phyloP scores from a whole-genome alignment of 2,329 filamentous ascomycete genomes.

The Tolypocladium album region DNA sequence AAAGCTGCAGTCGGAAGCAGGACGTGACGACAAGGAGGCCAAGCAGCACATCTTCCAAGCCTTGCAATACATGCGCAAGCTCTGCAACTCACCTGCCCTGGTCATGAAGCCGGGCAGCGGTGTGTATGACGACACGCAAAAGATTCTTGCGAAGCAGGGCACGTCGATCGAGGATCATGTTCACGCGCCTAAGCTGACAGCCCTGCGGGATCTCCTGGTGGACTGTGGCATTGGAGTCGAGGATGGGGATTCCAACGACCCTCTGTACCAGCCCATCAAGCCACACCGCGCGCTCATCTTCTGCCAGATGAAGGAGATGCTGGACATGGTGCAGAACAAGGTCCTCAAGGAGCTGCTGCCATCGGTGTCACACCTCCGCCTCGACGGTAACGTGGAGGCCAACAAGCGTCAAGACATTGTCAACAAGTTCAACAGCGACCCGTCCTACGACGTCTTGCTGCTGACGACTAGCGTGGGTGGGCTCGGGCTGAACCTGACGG shows the following conservation, averaged over 20 bases:
- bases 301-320: constrained; percentile 99
- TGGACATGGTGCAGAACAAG: constrained; percentile 95
- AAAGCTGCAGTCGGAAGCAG: constrained; percentile 73
- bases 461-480: constrained; percentile 94
- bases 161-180: constrained; percentile 73
- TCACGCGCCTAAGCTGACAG: constrained; percentile 88
- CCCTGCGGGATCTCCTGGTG: constrained; percentile 85
- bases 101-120: constrained; percentile 93
- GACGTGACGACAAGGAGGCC: constrained; percentile 76
- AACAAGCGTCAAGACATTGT: constrained; percentile 94
- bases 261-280: constrained; percentile 72
- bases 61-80: constrained; percentile 97
- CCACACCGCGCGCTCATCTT: constrained; percentile 94
- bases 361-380: constrained; percentile 82
- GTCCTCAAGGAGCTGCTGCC: constrained; percentile 88
- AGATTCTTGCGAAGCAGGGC: constrained; percentile 65
- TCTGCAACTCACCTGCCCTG: constrained; percentile 93
- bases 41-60: constrained; percentile 99
- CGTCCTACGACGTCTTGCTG: constrained; percentile 87
- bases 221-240: constrained; percentile 92
- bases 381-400: constrained; percentile 88
- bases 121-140: constrained; percentile 80
- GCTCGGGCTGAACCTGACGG: constrained; percentile 86
- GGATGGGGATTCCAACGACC: constrained; percentile 46
- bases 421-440: constrained; percentile 97